These are phyloP conservation scores for Carex kokanica DNA, from an alignment of 176 grass and related monocot species.

Conservation along the genomic window DNA sequence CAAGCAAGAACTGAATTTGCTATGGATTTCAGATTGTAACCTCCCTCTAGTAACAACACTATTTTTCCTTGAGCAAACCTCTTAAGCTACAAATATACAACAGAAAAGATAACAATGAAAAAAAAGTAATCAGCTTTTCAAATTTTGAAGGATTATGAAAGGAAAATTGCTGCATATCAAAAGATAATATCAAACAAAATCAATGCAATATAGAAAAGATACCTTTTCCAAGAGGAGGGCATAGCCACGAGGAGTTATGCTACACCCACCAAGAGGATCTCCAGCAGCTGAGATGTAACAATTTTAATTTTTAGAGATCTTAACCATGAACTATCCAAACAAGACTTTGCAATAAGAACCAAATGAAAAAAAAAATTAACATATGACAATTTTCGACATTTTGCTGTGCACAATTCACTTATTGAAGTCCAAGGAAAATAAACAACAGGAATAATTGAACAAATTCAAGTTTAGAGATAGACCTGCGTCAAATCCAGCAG, in stretches of 20 bases:
- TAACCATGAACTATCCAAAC: conserved; percentile 5
- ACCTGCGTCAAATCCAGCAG: conserved; percentile 98
- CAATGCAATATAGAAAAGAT: conserved; percentile 10
- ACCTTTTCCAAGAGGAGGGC: conserved; percentile 80
- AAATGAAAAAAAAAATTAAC: not conserved
- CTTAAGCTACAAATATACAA: conserved; percentile 49
- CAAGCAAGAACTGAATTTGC: conserved; percentile 88
- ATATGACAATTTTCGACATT: not conserved
- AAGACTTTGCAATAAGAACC: not conserved
- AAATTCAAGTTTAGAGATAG: conserved; percentile 1
- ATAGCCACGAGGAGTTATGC: conserved; percentile 91
- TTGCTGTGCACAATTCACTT: not conserved
- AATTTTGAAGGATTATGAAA: not conserved
- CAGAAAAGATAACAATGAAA: conserved; percentile 18
- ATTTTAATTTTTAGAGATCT: not conserved
- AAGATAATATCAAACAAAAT: conserved; percentile 16
- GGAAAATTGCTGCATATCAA: conserved; percentile 6
- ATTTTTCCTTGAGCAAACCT: conserved; percentile 87
- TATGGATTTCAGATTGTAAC: conserved; percentile 89
- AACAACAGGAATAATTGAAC: not conserved
- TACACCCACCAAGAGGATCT: conserved; percentile 95
- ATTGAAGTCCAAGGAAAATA: not conserved
- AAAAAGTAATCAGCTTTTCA: not conserved
- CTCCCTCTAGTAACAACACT: conserved; percentile 92
- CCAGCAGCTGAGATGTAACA: conserved; percentile 36